Base-by-base conservation (phyloP, 371 early-diverging fungal genomes). In the Syncephalis plumigaleata region DNA sequence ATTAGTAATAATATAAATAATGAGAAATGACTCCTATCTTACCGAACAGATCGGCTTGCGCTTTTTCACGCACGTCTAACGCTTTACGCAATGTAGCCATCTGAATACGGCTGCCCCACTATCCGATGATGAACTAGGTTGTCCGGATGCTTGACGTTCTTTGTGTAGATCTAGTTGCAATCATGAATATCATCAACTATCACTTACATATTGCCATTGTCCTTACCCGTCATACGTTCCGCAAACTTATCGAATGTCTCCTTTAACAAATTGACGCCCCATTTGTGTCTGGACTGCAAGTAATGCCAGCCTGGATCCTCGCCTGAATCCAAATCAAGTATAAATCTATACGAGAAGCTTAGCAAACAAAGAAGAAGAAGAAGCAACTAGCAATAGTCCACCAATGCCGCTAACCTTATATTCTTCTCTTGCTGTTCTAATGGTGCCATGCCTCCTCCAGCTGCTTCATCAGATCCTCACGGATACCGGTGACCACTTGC, bases 251-350 rank as follows among this genome's bases (percentile, higher is more conserved):
- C 61, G 47, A 73, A 84, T 0, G 76, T 73, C 37, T 76, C 70
- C 21, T 67, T 66, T 60, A 93, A 65, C 36, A 81, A 73, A 15
- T 73, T 73, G 17, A 80, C 70, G 42, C 91, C 86, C 84, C 87
- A 93, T 44, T 75, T 66, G 58, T 87, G 85, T 54, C 88, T 92
- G 50, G 77, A 77, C 39, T 87, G 81, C 27, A 94, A 64, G 63
- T 87, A 93, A 55, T 75, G 82, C 69, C 84, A 82, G 3, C 91
- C 89, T 3, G 97, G 97, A 53, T 93, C 92, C 46, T 71, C 73
- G 4, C 73, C 67, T 0, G 87, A 72, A 56, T 85, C 85, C 16
- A 88, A 62, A 38, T 89, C 92, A 38, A 87, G 73, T 21, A 87
- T 53, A 49, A 76, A 73, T 26, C 86, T 84, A 42, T 9, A 13